phyloP scores from a whole-genome alignment of 2,329 filamentous ascomycete species.

The Trichoderma harzianum region DNA sequence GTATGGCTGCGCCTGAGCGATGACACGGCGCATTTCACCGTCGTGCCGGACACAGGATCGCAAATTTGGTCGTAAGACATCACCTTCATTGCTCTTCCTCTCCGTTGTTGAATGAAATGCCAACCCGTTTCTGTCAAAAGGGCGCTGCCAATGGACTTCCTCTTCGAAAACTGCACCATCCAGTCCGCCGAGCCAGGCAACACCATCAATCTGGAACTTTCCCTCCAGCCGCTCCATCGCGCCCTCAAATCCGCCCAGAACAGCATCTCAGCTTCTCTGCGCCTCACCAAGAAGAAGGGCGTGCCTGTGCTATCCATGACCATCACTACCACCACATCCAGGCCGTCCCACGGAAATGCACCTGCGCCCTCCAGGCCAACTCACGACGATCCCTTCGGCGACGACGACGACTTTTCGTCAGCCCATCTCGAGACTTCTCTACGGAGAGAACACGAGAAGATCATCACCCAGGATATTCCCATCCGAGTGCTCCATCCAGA shows the following conservation, averaged over 20 bases:
- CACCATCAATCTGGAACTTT: slow-evolving; percentile 94
- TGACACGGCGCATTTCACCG: slow-evolving; percentile 85
- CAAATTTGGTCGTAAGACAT: slow-evolving; percentile 85
- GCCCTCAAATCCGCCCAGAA: slow-evolving; percentile 87
- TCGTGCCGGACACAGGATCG: slow-evolving; percentile 89
- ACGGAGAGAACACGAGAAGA: slow-evolving; percentile 74
- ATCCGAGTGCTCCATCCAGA: slow-evolving; percentile 81
- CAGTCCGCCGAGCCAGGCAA: slow-evolving; percentile 80
- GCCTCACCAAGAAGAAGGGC: slow-evolving; percentile 89
- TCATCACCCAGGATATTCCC: slow-evolving; percentile 95
- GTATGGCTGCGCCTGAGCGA: slow-evolving; percentile 89
- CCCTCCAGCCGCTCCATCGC: slow-evolving; percentile 80
- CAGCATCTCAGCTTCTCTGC: slow-evolving; percentile 76
- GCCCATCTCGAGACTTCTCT: slow-evolving; percentile 56
- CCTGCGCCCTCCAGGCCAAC: slow-evolving; percentile 31
- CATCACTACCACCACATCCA: slow-evolving; percentile 70
- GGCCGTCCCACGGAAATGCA: slow-evolving; percentile 36
- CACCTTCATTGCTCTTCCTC: background rate
- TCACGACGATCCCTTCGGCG: slow-evolving; percentile 39
- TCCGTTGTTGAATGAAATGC: background rate
- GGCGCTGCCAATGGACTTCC: slow-evolving; percentile 67
- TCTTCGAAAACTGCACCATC: slow-evolving; percentile 82
- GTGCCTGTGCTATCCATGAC: slow-evolving; percentile 85
- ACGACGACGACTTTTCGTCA: slow-evolving; percentile 44
- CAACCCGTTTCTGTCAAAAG: slow-evolving; percentile 32